phyloP scores from a whole-genome alignment of 108 stramenopile species.

The Cyclotella kingstonii region DNA sequence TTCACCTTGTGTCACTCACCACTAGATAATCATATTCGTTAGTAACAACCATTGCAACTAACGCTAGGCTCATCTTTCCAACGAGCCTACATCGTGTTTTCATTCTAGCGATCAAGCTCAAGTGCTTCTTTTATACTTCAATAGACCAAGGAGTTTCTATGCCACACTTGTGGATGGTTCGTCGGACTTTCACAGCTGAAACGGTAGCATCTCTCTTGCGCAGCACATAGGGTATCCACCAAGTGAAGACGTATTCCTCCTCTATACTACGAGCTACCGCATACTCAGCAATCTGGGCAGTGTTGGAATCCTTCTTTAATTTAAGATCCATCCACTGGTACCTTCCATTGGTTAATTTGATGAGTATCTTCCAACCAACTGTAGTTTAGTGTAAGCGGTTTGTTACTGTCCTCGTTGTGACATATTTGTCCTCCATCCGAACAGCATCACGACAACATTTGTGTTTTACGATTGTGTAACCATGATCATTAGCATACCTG shows the following conservation, averaged over 20 bases:
- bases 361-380: constrained; percentile 13
- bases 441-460: not conserved
- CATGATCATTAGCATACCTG: constrained; percentile 2
- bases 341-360: constrained; percentile 19
- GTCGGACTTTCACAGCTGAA: too few species aligned
- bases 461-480: constrained; percentile 20
- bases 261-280: too few species aligned
- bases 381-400: not conserved
- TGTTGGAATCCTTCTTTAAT: constrained; percentile 19
- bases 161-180: too few species aligned
- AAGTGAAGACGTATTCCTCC: constrained; percentile 7
- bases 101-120: too few species aligned
- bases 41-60: too few species aligned
- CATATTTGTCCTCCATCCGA: not conserved
- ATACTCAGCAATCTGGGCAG: constrained; percentile 22
- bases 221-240: constrained; percentile 40
- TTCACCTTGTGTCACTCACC: too few species aligned
- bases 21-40: too few species aligned
- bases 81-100: too few species aligned
- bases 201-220: constrained; percentile 24
- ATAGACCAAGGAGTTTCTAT: too few species aligned
- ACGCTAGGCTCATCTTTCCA: too few species aligned
- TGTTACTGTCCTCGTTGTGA: not conserved
- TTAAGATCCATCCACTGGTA: constrained; percentile 1
- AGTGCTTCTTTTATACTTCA: too few species aligned